Base-by-base conservation (phyloP, 805 yeast genomes). In the Cyberlindnera lachancei region DNA sequence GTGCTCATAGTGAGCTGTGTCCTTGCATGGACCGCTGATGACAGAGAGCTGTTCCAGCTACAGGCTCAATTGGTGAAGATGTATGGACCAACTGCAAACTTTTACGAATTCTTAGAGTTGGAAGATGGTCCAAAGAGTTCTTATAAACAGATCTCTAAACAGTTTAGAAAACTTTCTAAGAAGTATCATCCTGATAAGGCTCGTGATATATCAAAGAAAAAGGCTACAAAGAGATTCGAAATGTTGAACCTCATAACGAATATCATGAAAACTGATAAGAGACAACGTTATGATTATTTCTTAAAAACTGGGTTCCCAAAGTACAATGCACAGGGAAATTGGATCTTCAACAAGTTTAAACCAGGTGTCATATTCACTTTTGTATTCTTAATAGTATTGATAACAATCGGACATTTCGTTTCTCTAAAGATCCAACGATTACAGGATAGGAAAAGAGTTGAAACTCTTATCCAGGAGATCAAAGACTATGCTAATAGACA, bases 131-230 rank as follows among this genome's bases (percentile, higher is more conserved):
- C 33, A 6, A 20, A 23, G 18, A 11, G 48, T 40, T 58, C 63
- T 20, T 50, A 60, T 24, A 71, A 72, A 23, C 77, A 77, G 39
- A 73, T 82, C 31, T 63, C 63, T 33, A 74, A 71, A 43, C 80
- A 82, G 15, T 80, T 82, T 59, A 75, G 84, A 50, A 79, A 74
- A 46, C 52, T 79, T 20, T 78, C 95, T 3, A 66, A 80, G 32
- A 66, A 64, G 40, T 65, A 81, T 44, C 98, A 90, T 52, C 98
- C 98, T 0, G 98, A 90, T 58, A 87, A 90, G 55, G 56, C 59
- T 19, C 27, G 34, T 3, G 29, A 33, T 23, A 15, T 35, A n/a
- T 31, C 56, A 30, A 59, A 59, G 27, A 55, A 52, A 35, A 65
- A 63, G 34, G 66, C 61, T 26, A 63, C 59, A 36, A 72, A 73